These are phyloP conservation scores for Hortaea sp. DNA, from an alignment of 2,329 filamentous ascomycete genomes.

Conservation along the genomic window DNA sequence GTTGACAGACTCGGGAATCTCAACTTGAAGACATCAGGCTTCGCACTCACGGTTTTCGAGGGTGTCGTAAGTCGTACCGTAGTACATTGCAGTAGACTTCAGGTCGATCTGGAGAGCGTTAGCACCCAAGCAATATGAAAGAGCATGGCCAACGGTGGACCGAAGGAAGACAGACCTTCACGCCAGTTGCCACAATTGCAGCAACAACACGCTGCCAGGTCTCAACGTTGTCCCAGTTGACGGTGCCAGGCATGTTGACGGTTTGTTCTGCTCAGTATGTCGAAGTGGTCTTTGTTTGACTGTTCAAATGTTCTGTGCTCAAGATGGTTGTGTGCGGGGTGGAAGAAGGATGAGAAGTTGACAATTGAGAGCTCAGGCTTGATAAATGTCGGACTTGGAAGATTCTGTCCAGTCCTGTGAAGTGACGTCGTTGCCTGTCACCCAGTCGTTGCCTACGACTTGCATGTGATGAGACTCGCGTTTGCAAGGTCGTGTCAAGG, in stretches of 20 bases:
- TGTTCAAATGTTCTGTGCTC: background rate
- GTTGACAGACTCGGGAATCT: background rate
- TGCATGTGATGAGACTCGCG: background rate
- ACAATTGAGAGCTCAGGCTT: background rate
- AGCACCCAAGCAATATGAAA: background rate
- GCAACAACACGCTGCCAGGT: conserved; percentile 32
- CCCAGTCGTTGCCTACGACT: conserved; percentile 1
- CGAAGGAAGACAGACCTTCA: conserved; percentile 19
- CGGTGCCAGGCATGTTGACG: conserved; percentile 7
- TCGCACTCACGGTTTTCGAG: conserved; percentile 32
- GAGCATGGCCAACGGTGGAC: background rate
- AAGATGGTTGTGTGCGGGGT: background rate
- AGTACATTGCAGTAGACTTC: conserved; percentile 33
- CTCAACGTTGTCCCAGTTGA: conserved; percentile 28
- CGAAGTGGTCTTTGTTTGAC: background rate
- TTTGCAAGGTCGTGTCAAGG: background rate
- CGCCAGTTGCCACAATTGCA: conserved; percentile 28
- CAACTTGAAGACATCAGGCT: too few relatives aligned
- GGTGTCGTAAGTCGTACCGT: conserved; percentile 39
- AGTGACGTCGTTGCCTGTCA: conserved; percentile 2
- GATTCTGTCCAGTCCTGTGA: background rate
- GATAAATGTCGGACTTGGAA: background rate
- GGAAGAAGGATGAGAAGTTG: background rate
- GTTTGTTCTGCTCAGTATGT: background rate
- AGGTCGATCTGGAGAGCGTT: conserved; percentile 33